phyloP scores from a whole-genome alignment of 768 basidiomycete genomes.

The Mycena filopes region DNA sequence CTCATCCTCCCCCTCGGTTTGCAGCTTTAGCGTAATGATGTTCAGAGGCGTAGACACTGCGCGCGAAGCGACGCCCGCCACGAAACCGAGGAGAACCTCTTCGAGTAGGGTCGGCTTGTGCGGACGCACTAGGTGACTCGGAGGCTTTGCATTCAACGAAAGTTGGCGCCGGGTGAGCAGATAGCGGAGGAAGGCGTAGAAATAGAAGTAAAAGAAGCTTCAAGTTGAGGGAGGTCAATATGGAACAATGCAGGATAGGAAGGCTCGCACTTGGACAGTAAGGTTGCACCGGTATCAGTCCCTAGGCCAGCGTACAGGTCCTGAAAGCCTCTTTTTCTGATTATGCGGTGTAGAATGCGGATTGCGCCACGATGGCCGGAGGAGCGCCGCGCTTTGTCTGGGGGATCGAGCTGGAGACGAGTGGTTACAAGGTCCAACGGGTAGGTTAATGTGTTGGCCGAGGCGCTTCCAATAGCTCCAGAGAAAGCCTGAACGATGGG shows the following conservation, averaged over 20 bases:
- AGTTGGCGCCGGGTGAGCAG: constrained; percentile 49
- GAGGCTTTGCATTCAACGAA: constrained; percentile 21
- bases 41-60: constrained; percentile 65
- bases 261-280: constrained; percentile 64
- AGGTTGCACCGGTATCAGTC: constrained; percentile 63
- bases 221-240: neutral
- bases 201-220: constrained; percentile 71
- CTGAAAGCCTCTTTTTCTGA: constrained; percentile 51
- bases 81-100: constrained; percentile 65
- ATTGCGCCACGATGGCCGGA: constrained; percentile 45
- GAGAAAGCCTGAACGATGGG: constrained; percentile 69
- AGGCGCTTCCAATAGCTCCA: constrained; percentile 65
- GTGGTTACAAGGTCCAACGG: constrained; percentile 70
- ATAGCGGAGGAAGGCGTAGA: constrained; percentile 61
- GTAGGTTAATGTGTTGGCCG: constrained; percentile 63
- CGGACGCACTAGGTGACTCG: constrained; percentile 3
- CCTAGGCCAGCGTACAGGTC: constrained; percentile 63
- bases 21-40: constrained; percentile 65
- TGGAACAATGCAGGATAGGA: neutral
- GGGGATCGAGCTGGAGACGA: constrained; percentile 54
- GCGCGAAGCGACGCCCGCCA: constrained; percentile 66
- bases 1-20: constrained; percentile 50
- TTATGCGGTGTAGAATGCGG: constrained; percentile 50
- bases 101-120: constrained; percentile 54
- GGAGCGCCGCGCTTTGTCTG: constrained; percentile 35